Conservation (phyloP, 2,329 filamentous ascomycete genomes). For the Paracorniculantispora psalliotae region DNA sequence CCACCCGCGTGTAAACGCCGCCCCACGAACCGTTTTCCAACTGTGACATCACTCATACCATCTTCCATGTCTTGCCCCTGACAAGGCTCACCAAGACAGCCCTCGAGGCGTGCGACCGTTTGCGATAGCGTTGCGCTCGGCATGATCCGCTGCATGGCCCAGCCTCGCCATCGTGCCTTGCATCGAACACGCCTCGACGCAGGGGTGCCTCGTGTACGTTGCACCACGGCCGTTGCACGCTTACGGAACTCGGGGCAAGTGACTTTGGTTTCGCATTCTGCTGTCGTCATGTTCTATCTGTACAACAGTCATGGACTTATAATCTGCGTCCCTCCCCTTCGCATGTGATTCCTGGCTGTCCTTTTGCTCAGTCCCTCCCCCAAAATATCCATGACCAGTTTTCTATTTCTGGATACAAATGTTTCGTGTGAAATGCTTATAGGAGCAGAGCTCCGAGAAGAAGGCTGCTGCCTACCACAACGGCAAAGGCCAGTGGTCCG, state of each 20-base stretch:
- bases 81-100: not conserved
- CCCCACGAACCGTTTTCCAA: not conserved
- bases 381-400: not conserved
- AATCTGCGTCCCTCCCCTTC: not conserved
- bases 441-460: constrained; percentile 14
- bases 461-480: constrained; percentile 14
- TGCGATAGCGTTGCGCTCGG: not conserved
- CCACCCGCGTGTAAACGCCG: not conserved
- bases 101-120: not conserved
- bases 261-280: not conserved
- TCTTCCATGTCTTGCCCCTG: not conserved
- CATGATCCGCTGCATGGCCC: constrained; percentile 1
- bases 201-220: not conserved
- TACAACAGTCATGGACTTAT: constrained; percentile 2
- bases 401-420: not conserved
- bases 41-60: not conserved
- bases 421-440: constrained; percentile 3
- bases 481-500: constrained; percentile 1
- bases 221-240: not conserved
- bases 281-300: constrained; percentile 5
- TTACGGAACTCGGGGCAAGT: not conserved
- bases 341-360: not conserved
- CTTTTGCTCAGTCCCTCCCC: too few relatives aligned
- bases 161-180: not conserved
- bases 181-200: not conserved